A percentile compares a stretch with the other conserved stretches of the same genome.
Conservation (phyloP, 331 rosid genomes). For the Quercus tomentella region DNA sequence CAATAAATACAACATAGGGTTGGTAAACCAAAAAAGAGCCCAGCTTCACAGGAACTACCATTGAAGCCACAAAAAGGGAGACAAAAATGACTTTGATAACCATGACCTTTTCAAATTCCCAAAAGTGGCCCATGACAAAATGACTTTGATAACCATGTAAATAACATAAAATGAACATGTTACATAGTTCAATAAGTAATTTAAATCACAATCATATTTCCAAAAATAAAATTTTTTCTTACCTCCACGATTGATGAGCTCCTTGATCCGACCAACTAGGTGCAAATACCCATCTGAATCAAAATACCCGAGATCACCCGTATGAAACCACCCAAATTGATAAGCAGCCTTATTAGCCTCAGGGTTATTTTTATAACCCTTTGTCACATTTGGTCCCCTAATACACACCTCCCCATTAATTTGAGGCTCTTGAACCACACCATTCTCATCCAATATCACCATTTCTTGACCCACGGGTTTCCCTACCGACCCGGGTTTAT, state of each 20-base stretch:
- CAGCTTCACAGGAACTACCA: too few relatives aligned
- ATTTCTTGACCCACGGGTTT: slow-evolving; percentile 64
- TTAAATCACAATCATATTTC: too few relatives aligned
- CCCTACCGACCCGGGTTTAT: slow-evolving; percentile 65
- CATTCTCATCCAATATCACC: slow-evolving; percentile 45
- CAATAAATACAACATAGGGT: too few relatives aligned
- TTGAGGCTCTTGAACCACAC: slow-evolving; percentile 24
- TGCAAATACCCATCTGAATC: slow-evolving; percentile 84
- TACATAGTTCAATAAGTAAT: too few relatives aligned
- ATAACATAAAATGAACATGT: too few relatives aligned
- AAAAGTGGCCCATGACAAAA: too few relatives aligned
- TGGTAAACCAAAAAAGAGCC: too few relatives aligned
- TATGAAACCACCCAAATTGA: slow-evolving; percentile 81
- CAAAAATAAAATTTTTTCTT: not conserved
- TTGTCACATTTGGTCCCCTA: slow-evolving; percentile 49
- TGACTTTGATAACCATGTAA: too few relatives aligned
- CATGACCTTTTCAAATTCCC: too few relatives aligned
- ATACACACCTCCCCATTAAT: slow-evolving; percentile 55
- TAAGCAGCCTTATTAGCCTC: slow-evolving; percentile 47
- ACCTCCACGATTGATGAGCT: slow-evolving; percentile 95
- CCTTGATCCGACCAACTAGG: slow-evolving; percentile 93
- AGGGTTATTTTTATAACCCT: slow-evolving; percentile 53
- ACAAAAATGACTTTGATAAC: too few relatives aligned
- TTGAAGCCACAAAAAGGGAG: too few relatives aligned
- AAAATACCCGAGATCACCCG: slow-evolving; percentile 76